Evolutionary conservation across 2,329 filamentous ascomycete species (phyloP), one percentile per base, ranked within the genome.

Genomic region (Magnaporthales sp.): DNA sequence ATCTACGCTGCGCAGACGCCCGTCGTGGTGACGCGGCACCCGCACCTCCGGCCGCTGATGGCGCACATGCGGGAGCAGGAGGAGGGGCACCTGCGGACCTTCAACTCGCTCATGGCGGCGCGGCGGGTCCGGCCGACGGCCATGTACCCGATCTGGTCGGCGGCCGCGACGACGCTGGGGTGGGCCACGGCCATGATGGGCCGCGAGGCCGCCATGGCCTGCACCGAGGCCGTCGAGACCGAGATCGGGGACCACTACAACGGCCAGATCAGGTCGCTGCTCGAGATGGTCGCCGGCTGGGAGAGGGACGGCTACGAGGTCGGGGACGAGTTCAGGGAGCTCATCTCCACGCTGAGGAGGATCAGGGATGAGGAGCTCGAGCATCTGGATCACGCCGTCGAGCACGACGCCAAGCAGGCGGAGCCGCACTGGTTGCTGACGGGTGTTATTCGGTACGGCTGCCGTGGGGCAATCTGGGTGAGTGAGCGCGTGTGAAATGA

Each of bases 41-140:
- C 95, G 0, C 91, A 97, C 75, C 88, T 99, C 22, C 89, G 92
- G 7, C 90, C 92, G 0, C 80, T 98, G 32, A 97, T 99, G 92
- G 87, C 89, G 72, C 95, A 98, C 83, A 99, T 99, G 95, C 93
- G 97, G 81, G 92, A 95, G 73, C 95, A 99, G 77, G 95, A 99
- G 81, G 92, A 87, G 13, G 90, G 88, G 9, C 95, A 99, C 78
- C 88, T 98, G 72, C 78, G 81, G 4, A 95, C 89, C 46, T 99
- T 98, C 84, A 96, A 97, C 77, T 73, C 81, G 3, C 84, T 98
- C 29, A 82, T 98, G 4, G 88, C 91, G 22, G 90, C 89, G 73
- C 95, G 98, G 77, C 92, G 93, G 67, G 88, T 99, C 65, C 91
- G 95, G 0, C 95, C 95, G 0, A 97, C 95, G 0, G 91, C 90